Base-by-base conservation (phyloP, 106 monocot species). In the Narthecium ossifragum region DNA sequence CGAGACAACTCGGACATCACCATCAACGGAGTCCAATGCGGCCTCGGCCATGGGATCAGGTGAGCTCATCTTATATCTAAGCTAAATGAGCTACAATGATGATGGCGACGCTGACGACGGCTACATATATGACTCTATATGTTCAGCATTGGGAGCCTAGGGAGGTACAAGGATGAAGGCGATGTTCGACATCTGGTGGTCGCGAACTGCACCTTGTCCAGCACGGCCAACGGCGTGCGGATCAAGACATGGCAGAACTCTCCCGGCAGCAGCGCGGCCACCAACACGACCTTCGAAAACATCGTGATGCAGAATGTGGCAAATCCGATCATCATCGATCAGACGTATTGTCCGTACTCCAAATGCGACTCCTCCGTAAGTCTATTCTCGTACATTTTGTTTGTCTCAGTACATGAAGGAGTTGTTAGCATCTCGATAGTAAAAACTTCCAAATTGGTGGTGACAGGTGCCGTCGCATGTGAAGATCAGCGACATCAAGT, bases 21-120 rank as follows among this genome's bases (percentile, higher is more conserved):
- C 0, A 53, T 86, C 31, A 20, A 52, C 9, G 11, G 31, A 11
- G 51, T 92, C 53, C 45, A 8, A 9, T 92, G 91, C 40, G 86
- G 91, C 0, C 91, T 86, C 1, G 89, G 89, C 0, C 89, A 89
- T 25, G 89, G 89, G 14, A 89, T 89, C 55, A 88, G 77, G 77
- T 70, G 13, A 8, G 39, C 1, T 43, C 36, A 37, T 37, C 7
- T 6, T 37, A 37, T 37, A 37, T 37, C 5, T 37, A 37, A 37
- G 11, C 36, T 37, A 37, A 37, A 37, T 37, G 5, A 37, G 11
- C 11, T 37, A 37, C 11, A 6, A 37, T 37, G 5, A 37, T 37
- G 11, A 37, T 37, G 36, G 36, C 11, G 7, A 11, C 36, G 36
- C 36, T 5, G 7, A 11, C 11, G 5, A 37, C 15, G 39, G 0